Conservation (phyloP, 257 asterid species). For the Rhazya stricta region DNA sequence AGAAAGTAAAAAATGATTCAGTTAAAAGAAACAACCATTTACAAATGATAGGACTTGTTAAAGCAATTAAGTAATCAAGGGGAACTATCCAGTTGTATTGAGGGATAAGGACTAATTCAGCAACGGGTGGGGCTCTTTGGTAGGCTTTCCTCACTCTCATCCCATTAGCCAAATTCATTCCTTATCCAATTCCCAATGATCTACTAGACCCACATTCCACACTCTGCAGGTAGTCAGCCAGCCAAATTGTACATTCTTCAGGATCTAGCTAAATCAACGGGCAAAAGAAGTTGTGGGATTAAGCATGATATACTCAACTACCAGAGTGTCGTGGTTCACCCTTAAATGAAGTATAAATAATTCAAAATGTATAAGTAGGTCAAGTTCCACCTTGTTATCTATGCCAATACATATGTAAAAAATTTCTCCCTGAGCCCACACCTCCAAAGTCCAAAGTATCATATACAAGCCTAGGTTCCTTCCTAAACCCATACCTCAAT, state of each 20-base stretch:
- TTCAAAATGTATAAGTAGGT: neutral
- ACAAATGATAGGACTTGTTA: neutral
- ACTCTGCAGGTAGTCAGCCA: neutral
- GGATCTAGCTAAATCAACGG: neutral
- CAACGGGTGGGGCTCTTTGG: neutral
- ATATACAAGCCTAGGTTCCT: neutral
- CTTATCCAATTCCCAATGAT: neutral
- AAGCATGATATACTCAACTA: neutral
- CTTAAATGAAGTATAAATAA: neutral
- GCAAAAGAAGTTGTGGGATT: neutral
- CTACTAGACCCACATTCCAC: neutral
- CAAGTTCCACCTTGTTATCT: neutral
- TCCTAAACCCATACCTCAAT: too few species aligned
- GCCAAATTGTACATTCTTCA: neutral
- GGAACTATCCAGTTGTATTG: neutral
- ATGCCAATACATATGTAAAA: neutral
- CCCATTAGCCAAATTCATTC: neutral
- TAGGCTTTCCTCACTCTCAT: neutral
- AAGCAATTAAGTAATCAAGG: neutral
- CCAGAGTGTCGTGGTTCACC: neutral
- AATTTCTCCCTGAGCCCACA: neutral
- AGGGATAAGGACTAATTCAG: neutral
- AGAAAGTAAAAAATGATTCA: neutral
- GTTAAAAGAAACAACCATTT: neutral
- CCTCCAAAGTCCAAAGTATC: neutral